Evolutionary conservation across 768 basidiomycete genomes (phyloP), one percentile per base, ranked within the genome.

Genomic region (Ramaria rubella): DNA sequence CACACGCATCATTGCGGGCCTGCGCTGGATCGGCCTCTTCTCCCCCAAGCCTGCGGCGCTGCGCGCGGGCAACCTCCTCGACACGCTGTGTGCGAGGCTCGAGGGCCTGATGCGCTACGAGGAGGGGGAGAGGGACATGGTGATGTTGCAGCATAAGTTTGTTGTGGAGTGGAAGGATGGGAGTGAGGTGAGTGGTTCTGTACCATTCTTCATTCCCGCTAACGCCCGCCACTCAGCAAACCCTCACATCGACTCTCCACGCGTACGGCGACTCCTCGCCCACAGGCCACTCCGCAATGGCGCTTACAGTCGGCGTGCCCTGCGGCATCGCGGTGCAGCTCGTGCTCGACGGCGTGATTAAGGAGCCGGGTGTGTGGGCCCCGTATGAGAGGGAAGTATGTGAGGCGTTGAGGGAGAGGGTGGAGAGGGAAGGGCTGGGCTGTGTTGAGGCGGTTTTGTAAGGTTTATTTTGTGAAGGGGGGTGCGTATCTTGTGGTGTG

Each of bases 131-230:
- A 86, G 91, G 11, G 95, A 99, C 70, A 81, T 98, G 59, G 90
- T 99, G 59, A 91, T 98, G 85, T 83, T 99, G 53, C 95, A 97
- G 73, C 95, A 99, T 81, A 95, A 94, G 76, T 98, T 99, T 68
- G 73, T 91, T 63, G 85, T 98, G 34, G 85, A 94, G 68, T 89
- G 87, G 81, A 77, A 80, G 31, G 91, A 97, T 65, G 94, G 95
- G 46, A 78, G 72, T 48, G 74, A 80, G 72, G 86, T 85, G 59
- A 51, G 79, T 63, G 45, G 33, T 11, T 5, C n/a, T 34, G 33
- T 1, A 6, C 19, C 1, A 8, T 5, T 6, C 26, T 4, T 27
- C 15, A 4, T 4, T 34, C 19, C 30, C 17, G 17, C 27, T 36
- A 17, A 36, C 34, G 8, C 4, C 19, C 43, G 8, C 19, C 11